Evolutionary conservation across 1,139 yeast species (phyloP).

Genomic region (Nakaseomyces delphensis): DNA sequence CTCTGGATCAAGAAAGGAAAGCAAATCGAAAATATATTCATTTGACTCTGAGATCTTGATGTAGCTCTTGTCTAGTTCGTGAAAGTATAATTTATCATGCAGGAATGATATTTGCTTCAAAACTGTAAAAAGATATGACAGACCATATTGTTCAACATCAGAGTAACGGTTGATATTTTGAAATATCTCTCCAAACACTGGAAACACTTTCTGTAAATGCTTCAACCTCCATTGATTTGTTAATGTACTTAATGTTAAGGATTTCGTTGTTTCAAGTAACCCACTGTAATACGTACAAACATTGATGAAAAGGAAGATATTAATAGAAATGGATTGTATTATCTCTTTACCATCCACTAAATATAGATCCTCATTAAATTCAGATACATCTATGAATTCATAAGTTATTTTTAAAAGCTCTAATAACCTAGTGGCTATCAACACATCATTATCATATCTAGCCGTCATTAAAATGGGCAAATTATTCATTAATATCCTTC

Average conservation of each 20-base stretch:
- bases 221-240: conserved; percentile 16
- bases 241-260: conserved; percentile 6
- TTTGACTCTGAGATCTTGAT: conserved; percentile 19
- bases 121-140: conserved; percentile 25
- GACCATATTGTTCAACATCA: conserved; percentile 27
- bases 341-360: conserved; percentile 16
- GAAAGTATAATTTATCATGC: conserved; percentile 18
- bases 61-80: conserved; percentile 22
- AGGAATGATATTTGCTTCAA: conserved; percentile 28
- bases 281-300: conserved; percentile 27
- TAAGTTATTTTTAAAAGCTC: conserved; percentile 24
- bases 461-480: conserved; percentile 15
- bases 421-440: conserved; percentile 24
- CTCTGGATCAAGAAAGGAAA: conserved; percentile 30
- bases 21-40: conserved; percentile 17
- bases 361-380: conserved; percentile 25
- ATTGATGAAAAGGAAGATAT: conserved; percentile 28
- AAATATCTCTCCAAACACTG: conserved; percentile 23
- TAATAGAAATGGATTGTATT: conserved; percentile 14
- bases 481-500: conserved; percentile 27
- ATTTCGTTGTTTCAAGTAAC: conserved; percentile 16
- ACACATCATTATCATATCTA: conserved; percentile 15
- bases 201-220: conserved; percentile 14
- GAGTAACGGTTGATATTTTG: conserved; percentile 15
- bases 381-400: conserved; percentile 19